Evolutionary conservation across 2,329 filamentous ascomycete species (phyloP).

Genomic region (Ceratocystis alfenasii): DNA sequence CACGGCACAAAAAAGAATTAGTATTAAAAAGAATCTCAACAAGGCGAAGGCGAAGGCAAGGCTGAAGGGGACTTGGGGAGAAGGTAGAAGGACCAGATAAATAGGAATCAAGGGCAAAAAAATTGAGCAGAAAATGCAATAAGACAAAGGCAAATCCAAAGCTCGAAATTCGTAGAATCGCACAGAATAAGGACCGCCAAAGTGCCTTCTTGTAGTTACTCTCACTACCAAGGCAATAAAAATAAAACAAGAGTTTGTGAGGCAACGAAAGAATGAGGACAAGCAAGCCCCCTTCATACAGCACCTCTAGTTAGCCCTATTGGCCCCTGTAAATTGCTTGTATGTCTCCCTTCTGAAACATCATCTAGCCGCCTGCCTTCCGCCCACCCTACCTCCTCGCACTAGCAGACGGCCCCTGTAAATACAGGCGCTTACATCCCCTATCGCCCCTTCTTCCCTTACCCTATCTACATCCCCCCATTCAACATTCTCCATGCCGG

Average conservation of each 20-base stretch:
- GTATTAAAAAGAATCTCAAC: not conserved
- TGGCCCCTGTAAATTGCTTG: not conserved
- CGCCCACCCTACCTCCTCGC: not conserved
- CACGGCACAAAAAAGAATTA: not conserved
- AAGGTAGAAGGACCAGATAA: constrained; percentile 2
- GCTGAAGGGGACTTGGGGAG: not conserved
- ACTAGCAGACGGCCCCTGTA: not conserved
- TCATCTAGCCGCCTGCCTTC: not conserved
- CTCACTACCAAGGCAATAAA: not conserved
- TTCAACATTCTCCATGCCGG: constrained; percentile 37
- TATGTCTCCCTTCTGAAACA: not conserved
- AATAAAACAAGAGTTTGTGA: too few relatives aligned
- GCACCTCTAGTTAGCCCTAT: too few relatives aligned
- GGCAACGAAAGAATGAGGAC: too few relatives aligned
- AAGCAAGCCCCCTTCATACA: not conserved
- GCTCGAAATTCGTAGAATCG: constrained; percentile 3
- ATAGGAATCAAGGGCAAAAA: not conserved
- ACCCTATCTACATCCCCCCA: not conserved
- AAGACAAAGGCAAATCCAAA: not conserved
- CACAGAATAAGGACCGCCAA: not conserved
- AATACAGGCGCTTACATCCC: not conserved
- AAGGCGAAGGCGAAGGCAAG: not conserved
- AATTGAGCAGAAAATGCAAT: not conserved
- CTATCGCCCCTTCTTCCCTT: not conserved
- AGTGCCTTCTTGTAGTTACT: not conserved